A percentile compares a stretch with the other conserved stretches of the same genome.
Evolutionary conservation across 371 early-diverging fungal genomes (phyloP).

Genomic region (Mucor lusitanicus): DNA sequence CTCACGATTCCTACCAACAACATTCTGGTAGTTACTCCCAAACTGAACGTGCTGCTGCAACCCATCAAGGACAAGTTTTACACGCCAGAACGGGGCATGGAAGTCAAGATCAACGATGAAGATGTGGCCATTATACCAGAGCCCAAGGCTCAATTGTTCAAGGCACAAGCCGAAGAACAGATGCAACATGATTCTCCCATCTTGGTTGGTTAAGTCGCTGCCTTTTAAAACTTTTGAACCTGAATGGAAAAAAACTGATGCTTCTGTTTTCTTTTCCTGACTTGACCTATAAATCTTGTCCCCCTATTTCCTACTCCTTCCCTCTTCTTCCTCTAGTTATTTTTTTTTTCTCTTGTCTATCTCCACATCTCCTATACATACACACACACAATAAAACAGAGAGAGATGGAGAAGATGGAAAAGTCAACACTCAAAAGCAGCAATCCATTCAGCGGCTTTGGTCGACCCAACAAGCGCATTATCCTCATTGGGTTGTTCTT

Average conservation of each 20-base stretch:
- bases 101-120: slow-evolving; percentile 37
- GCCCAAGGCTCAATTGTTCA: slow-evolving; percentile 41
- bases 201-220: slow-evolving; percentile 1
- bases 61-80: slow-evolving; percentile 78
- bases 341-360: neutral
- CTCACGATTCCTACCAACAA: slow-evolving; percentile 81
- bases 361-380: neutral
- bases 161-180: slow-evolving; percentile 26
- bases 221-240: neutral
- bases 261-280: neutral
- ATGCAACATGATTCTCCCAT: slow-evolving; percentile 17
- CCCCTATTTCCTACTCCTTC: neutral
- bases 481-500: neutral
- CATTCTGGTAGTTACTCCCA: slow-evolving; percentile 74
- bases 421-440: neutral
- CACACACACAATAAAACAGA: neutral
- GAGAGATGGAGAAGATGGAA: neutral
- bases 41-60: slow-evolving; percentile 73
- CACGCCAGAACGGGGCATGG: slow-evolving; percentile 44
- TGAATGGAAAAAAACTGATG: slow-evolving; percentile 1
- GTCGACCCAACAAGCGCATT: neutral
- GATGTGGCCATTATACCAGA: slow-evolving; percentile 49
- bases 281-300: neutral
- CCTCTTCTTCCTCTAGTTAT: neutral
- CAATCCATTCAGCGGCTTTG: neutral